Conservation (phyloP, 352 stramenopile species). For the Globisporangium spiculum region DNA sequence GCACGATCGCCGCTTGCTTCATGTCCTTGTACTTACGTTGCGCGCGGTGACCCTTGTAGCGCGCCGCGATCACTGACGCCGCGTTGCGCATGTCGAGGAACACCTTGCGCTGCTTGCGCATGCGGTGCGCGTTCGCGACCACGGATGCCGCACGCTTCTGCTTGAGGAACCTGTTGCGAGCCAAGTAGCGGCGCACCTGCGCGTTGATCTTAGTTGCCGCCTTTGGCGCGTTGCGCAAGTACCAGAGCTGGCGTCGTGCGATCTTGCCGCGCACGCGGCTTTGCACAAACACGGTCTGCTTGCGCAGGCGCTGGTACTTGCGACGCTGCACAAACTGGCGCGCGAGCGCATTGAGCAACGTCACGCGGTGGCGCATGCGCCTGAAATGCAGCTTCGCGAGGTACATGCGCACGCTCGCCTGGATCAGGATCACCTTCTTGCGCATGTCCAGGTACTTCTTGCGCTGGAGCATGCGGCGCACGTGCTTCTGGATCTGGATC, state of each 20-base stretch:
- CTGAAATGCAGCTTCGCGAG: slow-evolving; percentile 51
- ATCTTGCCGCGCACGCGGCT: slow-evolving; percentile 66
- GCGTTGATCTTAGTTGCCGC: slow-evolving; percentile 81
- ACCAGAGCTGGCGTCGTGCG: slow-evolving; percentile 64
- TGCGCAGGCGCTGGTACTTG: slow-evolving; percentile 66
- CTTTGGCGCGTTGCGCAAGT: slow-evolving; percentile 68
- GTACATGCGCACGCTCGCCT: slow-evolving; percentile 71
- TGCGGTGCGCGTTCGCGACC: slow-evolving; percentile 68
- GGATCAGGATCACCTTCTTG: slow-evolving; percentile 59
- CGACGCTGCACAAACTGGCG: slow-evolving; percentile 72
- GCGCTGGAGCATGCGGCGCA: slow-evolving; percentile 58
- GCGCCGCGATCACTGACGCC: slow-evolving; percentile 64
- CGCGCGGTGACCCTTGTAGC: slow-evolving; percentile 69
- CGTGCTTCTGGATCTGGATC: slow-evolving; percentile 76
- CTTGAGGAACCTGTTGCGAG: slow-evolving; percentile 59
- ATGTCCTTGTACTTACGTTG: slow-evolving; percentile 65
- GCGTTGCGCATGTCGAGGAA: slow-evolving; percentile 68
- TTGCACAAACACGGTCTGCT: slow-evolving; percentile 69
- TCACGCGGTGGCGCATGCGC: slow-evolving; percentile 56
- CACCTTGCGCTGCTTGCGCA: slow-evolving; percentile 54
- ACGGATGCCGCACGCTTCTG: slow-evolving; percentile 68
- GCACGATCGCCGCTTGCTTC: slow-evolving; percentile 65
- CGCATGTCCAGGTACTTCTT: slow-evolving; percentile 63
- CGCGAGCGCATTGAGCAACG: slow-evolving; percentile 61
- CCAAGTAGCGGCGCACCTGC: slow-evolving; percentile 63